A percentile compares a stretch with the other conserved stretches of the same genome.
Evolutionary conservation across 345 rosid genomes (phyloP).

Genomic region (Salix purpurea): DNA sequence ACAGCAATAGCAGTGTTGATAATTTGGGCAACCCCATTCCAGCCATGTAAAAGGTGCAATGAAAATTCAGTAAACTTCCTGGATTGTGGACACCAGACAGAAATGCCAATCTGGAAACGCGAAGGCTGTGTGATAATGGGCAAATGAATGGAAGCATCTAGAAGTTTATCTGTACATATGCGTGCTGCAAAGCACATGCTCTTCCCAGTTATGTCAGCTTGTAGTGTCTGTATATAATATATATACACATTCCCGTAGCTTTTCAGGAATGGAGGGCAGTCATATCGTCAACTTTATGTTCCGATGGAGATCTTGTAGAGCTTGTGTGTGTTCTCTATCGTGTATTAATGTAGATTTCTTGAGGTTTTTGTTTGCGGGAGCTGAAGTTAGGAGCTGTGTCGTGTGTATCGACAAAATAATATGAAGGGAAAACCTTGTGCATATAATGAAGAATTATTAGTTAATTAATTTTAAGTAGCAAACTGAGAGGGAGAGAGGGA

Average conservation of each 20-base stretch:
- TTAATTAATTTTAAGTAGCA: no score
- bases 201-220: background rate
- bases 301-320: conserved; percentile 35
- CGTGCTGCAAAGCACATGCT: background rate
- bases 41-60: conserved; percentile 20
- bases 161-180: background rate
- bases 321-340: conserved; percentile 12
- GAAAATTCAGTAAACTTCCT: background rate
- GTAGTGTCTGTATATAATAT: conserved; percentile 7
- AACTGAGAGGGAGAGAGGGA: no score
- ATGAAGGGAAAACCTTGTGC: background rate
- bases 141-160: background rate
- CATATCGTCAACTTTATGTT: background rate
- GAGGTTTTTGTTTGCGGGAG: conserved; percentile 2
- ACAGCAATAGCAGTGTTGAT: conserved; percentile 1
- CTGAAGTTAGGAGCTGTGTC: background rate
- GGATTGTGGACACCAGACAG: background rate
- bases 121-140: background rate
- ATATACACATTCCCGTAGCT: background rate
- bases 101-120: background rate
- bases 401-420: background rate
- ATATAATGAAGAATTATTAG: background rate
- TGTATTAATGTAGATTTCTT: background rate
- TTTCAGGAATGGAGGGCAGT: background rate
- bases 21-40: conserved; percentile 25